A percentile compares a stretch with the other conserved stretches of the same genome.
These are phyloP conservation scores for Angomonas deanei DNA, from an alignment of 208 protist genomes.

Conservation along the genomic window DNA sequence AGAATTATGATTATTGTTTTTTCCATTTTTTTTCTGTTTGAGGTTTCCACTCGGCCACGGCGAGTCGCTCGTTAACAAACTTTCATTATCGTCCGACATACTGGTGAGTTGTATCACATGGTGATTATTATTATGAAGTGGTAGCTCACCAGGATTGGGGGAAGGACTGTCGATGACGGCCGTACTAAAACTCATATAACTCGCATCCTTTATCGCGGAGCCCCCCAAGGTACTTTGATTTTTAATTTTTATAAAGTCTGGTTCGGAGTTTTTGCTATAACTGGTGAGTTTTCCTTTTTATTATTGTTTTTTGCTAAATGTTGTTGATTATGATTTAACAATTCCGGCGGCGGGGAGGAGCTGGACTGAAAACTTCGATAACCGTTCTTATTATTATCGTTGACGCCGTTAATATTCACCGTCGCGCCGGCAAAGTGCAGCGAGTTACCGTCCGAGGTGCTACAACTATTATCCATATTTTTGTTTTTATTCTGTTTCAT, in stretches of 20 bases:
- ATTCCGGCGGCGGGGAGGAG: no score
- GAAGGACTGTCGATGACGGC: no score
- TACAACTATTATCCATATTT: constrained; percentile 1
- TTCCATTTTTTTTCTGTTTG: neutral
- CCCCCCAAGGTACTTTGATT: no score
- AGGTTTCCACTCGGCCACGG: neutral
- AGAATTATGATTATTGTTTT: neutral
- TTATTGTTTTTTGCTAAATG: no score
- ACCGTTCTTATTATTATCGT: constrained; percentile 8
- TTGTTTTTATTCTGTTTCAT: neutral
- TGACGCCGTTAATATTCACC: neutral
- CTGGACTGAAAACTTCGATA: neutral
- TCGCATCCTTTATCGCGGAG: no score
- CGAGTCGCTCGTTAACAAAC: neutral
- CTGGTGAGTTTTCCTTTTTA: no score
- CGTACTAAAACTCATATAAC: no score
- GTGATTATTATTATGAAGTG: neutral
- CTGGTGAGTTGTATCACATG: no score
- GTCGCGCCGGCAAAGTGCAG: neutral
- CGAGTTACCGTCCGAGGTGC: neutral
- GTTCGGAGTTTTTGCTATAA: neutral
- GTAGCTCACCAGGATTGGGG: no score
- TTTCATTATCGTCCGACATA: neutral
- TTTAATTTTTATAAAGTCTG: neutral
- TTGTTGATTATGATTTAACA: no score